Evolutionary conservation across 2,329 filamentous ascomycete species (phyloP).

Genomic region (Ilyonectria sp.): DNA sequence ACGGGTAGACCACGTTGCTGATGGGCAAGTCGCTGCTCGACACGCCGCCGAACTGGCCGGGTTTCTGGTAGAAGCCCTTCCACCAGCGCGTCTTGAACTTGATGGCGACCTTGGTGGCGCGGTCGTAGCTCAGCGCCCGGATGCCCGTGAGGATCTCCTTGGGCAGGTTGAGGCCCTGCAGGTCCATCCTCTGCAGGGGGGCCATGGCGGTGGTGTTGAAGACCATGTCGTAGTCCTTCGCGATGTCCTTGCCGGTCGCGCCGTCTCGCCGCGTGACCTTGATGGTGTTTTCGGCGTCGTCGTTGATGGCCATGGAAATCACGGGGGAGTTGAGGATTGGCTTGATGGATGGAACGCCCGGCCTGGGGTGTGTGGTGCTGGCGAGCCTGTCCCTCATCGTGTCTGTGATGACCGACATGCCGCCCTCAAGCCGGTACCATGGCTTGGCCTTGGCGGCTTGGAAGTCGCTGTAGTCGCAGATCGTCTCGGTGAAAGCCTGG

Average conservation of each 20-base stretch:
- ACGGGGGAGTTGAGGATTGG: slow-evolving; percentile 8
- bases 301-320: slow-evolving; percentile 13
- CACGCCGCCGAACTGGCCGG: slow-evolving; percentile 8
- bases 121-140: slow-evolving; percentile 29
- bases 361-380: neutral
- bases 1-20: slow-evolving; percentile 34
- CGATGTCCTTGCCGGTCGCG: neutral
- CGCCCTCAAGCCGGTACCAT: slow-evolving; percentile 34
- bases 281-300: neutral
- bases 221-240: slow-evolving; percentile 29
- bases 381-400: slow-evolving; percentile 24
- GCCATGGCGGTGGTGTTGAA: slow-evolving; percentile 39
- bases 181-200: slow-evolving; percentile 31
- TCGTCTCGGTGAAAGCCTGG: slow-evolving; percentile 24
- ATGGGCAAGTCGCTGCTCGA: slow-evolving; percentile 18
- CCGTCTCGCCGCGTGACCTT: slow-evolving; percentile 2
- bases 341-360: neutral
- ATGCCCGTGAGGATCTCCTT: slow-evolving; percentile 29
- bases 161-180: neutral
- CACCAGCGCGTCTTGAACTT: slow-evolving; percentile 39
- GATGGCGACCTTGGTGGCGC: slow-evolving; percentile 33
- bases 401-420: slow-evolving; percentile 33
- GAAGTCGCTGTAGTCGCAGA: slow-evolving; percentile 37
- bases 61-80: slow-evolving; percentile 29
- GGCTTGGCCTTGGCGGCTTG: neutral